Evolutionary conservation across 2,329 filamentous ascomycete species (phyloP).

Genomic region (Rugonectria rugulosa): DNA sequence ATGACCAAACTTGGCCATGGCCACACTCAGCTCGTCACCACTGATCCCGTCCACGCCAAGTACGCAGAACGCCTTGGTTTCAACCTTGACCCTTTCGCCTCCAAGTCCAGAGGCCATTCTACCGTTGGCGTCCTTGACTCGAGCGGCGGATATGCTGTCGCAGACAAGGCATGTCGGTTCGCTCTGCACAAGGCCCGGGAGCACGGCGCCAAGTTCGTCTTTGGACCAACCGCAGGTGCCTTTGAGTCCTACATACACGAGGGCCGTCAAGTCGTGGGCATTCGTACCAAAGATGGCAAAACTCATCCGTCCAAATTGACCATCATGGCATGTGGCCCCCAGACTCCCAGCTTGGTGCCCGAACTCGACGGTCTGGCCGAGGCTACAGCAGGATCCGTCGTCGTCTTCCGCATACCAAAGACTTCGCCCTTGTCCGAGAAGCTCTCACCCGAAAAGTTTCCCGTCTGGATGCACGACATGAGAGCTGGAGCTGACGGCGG

Average conservation of each 20-base stretch:
- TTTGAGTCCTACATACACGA: slow-evolving; percentile 40
- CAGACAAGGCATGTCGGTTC: slow-evolving; percentile 55
- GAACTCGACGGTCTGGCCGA: slow-evolving; percentile 53
- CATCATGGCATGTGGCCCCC: slow-evolving; percentile 53
- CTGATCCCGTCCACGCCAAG: slow-evolving; percentile 35
- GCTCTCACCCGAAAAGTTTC: slow-evolving; percentile 53
- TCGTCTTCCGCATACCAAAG: slow-evolving; percentile 52
- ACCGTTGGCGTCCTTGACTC: slow-evolving; percentile 53
- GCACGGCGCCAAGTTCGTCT: slow-evolving; percentile 52
- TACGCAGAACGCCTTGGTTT: slow-evolving; percentile 38
- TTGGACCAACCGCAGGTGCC: slow-evolving; percentile 43
- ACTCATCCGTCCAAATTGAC: slow-evolving; percentile 43
- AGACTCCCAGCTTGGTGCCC: slow-evolving; percentile 52
- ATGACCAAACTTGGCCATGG: slow-evolving; percentile 45
- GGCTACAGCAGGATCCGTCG: slow-evolving; percentile 56
- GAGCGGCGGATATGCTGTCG: slow-evolving; percentile 53
- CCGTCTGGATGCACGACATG: slow-evolving; percentile 47
- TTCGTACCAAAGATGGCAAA: slow-evolving; percentile 48
- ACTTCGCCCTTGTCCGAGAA: slow-evolving; percentile 46
- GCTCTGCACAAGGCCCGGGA: slow-evolving; percentile 51
- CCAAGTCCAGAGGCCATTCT: slow-evolving; percentile 25
- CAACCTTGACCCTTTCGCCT: slow-evolving; percentile 48
- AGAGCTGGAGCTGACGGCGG: slow-evolving; percentile 42
- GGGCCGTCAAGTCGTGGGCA: slow-evolving; percentile 42
- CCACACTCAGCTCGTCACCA: slow-evolving; percentile 46